These are phyloP conservation scores for Raffaelea ambrosiae DNA, from an alignment of 2,329 filamentous ascomycete genomes.

Conservation along the genomic window DNA sequence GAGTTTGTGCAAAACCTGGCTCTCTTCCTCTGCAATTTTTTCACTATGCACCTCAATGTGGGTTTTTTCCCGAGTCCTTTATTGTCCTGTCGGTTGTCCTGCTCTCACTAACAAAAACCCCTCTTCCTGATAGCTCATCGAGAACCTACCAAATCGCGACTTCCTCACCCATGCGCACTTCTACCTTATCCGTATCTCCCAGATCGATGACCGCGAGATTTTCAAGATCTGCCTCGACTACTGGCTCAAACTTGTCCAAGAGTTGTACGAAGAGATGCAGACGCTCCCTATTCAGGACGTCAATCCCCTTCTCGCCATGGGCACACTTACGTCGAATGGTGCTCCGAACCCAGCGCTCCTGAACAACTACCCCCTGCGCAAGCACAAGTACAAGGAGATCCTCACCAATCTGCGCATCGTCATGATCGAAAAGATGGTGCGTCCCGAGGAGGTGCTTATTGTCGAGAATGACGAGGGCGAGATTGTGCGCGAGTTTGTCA, in stretches of 20 bases:
- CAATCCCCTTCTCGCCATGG: conserved; percentile 80
- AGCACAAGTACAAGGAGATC: conserved; percentile 96
- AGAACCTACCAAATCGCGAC: conserved; percentile 90
- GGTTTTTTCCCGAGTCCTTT: no score
- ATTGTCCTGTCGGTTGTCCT: no score
- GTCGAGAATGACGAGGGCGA: conserved; percentile 99
- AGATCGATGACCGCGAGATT: conserved; percentile 97
- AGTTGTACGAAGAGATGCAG: conserved; percentile 99
- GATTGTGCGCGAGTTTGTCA: conserved; percentile 97
- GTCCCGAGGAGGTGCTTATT: conserved; percentile 93
- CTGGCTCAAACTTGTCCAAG: conserved; percentile 97
- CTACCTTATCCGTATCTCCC: conserved; percentile 95
- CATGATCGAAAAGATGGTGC: conserved; percentile 99
- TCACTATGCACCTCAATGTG: conserved; percentile 82
- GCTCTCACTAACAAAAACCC: no score
- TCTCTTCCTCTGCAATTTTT: conserved; percentile 94
- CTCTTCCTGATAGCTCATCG: conserved; percentile 57
- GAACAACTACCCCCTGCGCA: conserved; percentile 84
- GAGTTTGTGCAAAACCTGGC: conserved; percentile 97
- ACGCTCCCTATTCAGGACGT: conserved; percentile 79
- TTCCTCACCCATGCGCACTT: conserved; percentile 95
- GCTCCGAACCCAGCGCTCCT: conserved; percentile 79
- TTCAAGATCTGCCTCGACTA: conserved; percentile 99
- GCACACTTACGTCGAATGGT: conserved; percentile 66
- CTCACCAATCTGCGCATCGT: conserved; percentile 89